Base-by-base conservation (phyloP, 192 early-diverging fungal species). In the Cetraspora pellucida region DNA sequence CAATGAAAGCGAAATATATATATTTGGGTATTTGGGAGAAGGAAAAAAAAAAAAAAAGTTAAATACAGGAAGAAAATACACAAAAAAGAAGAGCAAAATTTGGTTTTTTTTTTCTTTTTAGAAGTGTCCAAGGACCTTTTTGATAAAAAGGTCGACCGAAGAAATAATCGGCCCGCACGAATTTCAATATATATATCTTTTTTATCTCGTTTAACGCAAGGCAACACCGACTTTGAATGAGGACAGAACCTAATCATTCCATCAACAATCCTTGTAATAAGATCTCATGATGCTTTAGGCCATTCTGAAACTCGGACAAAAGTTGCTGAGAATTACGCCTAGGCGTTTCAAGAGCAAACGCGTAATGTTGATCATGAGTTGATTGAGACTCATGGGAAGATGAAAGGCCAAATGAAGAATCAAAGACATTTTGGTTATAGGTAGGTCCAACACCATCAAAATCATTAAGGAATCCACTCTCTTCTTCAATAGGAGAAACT, bases 291-390 rank as follows among this genome's bases (percentile, higher is more conserved):
- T 75, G 73, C 28, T 54, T 43, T 25, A 75, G 58, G 3, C 73
- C 73, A 46, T 75, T n/a, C 27, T 75, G 73, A 23, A 75, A 75
- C 3, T 75, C 73, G 19, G 73, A 25, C 27, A 75, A 75, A 46
- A 60, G 55, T 75, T 75, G 73, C 10, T 75, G 58, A 64, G 73
- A 75, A 64, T 60, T 75, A 11, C 70, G 70, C 19, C 70, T 50
- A 6, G 70, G 70, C 17, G 52, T 72, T 43, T 58, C 70, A 57
- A 72, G 70, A 52, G 49, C 70, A 45, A 58, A 44, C 2, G 70
- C 70, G 8, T 60, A 60, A 61, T 75, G 60, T 30, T 44, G 30
- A 9, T 52, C 55, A n/a, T 58, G 28, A 19, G 72, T 27, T 27
- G 73, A 75, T 28, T 49, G 47, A 49, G 37, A 25, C 25, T 23